Evolutionary conservation across 805 yeast genomes (phyloP).

Genomic region (Candida incommunis): DNA sequence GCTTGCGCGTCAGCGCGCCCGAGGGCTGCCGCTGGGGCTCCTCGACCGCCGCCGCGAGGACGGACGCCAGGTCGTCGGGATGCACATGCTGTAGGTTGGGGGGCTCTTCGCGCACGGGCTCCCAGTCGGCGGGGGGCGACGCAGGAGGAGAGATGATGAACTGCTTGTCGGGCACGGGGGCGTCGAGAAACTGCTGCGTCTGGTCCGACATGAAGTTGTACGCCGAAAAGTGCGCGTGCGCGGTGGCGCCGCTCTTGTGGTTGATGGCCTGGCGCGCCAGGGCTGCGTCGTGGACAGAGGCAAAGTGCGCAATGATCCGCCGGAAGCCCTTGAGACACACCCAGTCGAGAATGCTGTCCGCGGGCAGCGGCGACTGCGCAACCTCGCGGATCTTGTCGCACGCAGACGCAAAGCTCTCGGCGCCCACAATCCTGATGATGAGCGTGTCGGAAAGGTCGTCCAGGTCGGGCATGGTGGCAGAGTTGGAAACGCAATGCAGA

Average conservation of each 20-base stretch:
- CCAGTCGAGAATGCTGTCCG: constrained; percentile 6
- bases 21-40: neutral
- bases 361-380: constrained; percentile 2
- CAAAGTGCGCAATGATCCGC: constrained; percentile 13
- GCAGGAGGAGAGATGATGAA: constrained; percentile 15
- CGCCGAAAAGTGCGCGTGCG: neutral
- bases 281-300: constrained; percentile 4
- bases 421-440: constrained; percentile 2
- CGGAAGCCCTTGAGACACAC: constrained; percentile 10
- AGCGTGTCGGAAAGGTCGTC: constrained; percentile 6
- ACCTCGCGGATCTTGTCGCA: constrained; percentile 2
- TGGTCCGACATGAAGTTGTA: constrained; percentile 3
- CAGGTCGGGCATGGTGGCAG: constrained; percentile 2
- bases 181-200: constrained; percentile 5
- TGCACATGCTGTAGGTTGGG: neutral
- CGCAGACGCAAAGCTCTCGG: neutral
- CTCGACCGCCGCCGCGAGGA: neutral
- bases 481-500: neutral
- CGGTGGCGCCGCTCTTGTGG: neutral
- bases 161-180: constrained; percentile 13
- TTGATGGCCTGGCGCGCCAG: constrained; percentile 6
- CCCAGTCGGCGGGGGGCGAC: constrained; percentile 16
- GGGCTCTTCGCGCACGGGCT: constrained; percentile 7
- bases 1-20: neutral
- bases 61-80: neutral